A percentile compares a stretch with the other conserved stretches of the same genome.
Conservation (phyloP, 1,284 basidiomycete genomes). For the Apiotrichum akiyoshidainum region DNA sequence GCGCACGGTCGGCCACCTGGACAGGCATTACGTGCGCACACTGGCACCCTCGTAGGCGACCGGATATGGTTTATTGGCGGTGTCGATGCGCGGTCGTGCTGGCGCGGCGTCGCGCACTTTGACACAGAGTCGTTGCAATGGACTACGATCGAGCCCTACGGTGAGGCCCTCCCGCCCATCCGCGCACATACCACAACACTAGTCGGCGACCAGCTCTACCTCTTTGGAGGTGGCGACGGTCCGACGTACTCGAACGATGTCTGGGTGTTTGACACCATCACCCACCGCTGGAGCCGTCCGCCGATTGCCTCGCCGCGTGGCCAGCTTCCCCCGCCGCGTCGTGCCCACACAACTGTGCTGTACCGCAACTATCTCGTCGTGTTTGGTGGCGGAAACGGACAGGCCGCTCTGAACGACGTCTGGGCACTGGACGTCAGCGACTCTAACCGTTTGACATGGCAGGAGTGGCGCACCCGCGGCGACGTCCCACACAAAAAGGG, state of each 20-base stretch:
- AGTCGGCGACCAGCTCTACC: conserved; percentile 69
- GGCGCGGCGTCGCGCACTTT: conserved; percentile 76
- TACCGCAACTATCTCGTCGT: conserved; percentile 73
- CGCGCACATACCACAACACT: conserved; percentile 85
- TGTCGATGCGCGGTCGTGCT: conserved; percentile 70
- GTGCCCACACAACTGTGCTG: conserved; percentile 80
- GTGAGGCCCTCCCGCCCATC: conserved; percentile 73
- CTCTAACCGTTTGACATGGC: conserved; percentile 48
- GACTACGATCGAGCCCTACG: conserved; percentile 69
- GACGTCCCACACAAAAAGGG: conserved; percentile 62
- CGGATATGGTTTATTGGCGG: conserved; percentile 85
- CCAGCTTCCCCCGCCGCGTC: conserved; percentile 63
- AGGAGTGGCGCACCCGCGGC: conserved; percentile 54
- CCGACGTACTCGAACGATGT: conserved; percentile 60
- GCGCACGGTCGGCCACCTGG: conserved; percentile 71
- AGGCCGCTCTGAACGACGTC: conserved; percentile 81
- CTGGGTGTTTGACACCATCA: conserved; percentile 75
- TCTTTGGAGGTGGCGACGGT: conserved; percentile 84
- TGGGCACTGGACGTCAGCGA: conserved; percentile 70
- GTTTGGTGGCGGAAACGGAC: conserved; percentile 88
- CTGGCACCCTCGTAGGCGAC: conserved; percentile 74
- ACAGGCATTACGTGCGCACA: conserved; percentile 76
- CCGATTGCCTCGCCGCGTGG: conserved; percentile 30
- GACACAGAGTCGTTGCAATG: conserved; percentile 90
- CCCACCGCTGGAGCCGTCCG: conserved; percentile 62